Evolutionary conservation across 2,329 filamentous ascomycete species (phyloP), one percentile per base, ranked within the genome.

Genomic region (Coleophoma crateriformis): DNA sequence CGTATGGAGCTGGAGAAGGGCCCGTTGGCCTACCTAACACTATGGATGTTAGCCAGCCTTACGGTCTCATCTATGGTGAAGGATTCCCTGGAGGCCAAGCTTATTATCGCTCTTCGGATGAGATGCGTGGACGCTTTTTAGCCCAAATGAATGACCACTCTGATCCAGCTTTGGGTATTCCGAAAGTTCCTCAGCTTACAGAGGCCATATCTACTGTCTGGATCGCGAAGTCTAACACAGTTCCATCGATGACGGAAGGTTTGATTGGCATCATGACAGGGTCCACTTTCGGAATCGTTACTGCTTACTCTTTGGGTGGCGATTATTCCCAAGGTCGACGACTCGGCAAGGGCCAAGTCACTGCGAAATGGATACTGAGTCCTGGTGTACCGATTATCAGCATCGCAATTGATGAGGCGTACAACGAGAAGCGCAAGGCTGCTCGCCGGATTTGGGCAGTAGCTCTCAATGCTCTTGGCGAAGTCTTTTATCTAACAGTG

Each of bases 361-460:
- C 89, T 37, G 88, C 88, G 33, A 87, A 87, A 57, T 97, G 92
- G 92, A 84, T 89, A 10, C 74, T 97, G 12, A 90, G 90, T 62
- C 94, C 94, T 3, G 94, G 94, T 38, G 90, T 97, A 3, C 94
- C 94, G 0, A 94, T 99, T 53, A 79, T 96, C 48, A 81, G 83
- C 1, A 82, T 99, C 52, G 81, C 81, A 41, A 80, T 96, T 7
- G 94, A 99, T 61, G 90, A 96, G 27, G 82, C 82, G 47, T 94
- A 90, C 67, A 91, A 78, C 45, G 67, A 77, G 22, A 85, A 83
- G 58, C 84, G 91, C 32, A 84, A 85, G 63, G 72, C 78, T 4
- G 74, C 84, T 45, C 79, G 81, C 12, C 84, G 91, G 27, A 79
- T 94, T 12, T 97, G 90, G 90, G 90, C 88, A n/a, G 85, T 92